These are phyloP conservation scores for Xenoacremonium recifei DNA, from an alignment of 2,329 filamentous ascomycete species.

Conservation along the genomic window DNA sequence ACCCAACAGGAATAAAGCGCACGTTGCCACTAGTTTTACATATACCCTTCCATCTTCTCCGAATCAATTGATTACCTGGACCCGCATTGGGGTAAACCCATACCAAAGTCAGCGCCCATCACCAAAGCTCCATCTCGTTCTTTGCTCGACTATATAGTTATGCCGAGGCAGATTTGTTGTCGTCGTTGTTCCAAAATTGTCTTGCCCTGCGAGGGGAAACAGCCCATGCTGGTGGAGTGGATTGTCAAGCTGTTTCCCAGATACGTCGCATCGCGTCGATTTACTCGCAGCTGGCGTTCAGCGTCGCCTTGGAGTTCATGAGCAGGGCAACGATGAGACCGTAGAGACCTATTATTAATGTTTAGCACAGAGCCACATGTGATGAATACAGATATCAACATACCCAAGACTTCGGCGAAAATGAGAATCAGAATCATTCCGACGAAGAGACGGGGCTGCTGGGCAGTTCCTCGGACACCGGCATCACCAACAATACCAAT, in stretches of 20 bases:
- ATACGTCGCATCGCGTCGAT: conserved; percentile 9
- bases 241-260: conserved; percentile 35
- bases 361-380: conserved; percentile 19
- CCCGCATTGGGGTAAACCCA: conserved; percentile 18
- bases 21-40: conserved; percentile 52
- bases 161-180: conserved; percentile 23
- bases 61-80: conserved; percentile 23
- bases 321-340: conserved; percentile 97
- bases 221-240: conserved; percentile 28
- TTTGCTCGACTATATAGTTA: conserved; percentile 9
- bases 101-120: conserved; percentile 21
- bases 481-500: conserved; percentile 88
- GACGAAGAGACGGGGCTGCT: conserved; percentile 85
- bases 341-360: conserved; percentile 73
- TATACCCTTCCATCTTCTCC: conserved; percentile 30
- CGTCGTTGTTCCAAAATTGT: conserved; percentile 22
- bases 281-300: conserved; percentile 60
- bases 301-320: conserved; percentile 93
- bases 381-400: conserved; percentile 29
- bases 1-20: conserved; percentile 38
- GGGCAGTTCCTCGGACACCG: conserved; percentile 82
- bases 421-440: conserved; percentile 99
- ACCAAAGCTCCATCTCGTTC: conserved; percentile 18
- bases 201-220: conserved; percentile 18
- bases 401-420: conserved; percentile 98